These are phyloP conservation scores for Nicotiana rustica DNA, from an alignment of 305 asterid species.

Conservation along the genomic window DNA sequence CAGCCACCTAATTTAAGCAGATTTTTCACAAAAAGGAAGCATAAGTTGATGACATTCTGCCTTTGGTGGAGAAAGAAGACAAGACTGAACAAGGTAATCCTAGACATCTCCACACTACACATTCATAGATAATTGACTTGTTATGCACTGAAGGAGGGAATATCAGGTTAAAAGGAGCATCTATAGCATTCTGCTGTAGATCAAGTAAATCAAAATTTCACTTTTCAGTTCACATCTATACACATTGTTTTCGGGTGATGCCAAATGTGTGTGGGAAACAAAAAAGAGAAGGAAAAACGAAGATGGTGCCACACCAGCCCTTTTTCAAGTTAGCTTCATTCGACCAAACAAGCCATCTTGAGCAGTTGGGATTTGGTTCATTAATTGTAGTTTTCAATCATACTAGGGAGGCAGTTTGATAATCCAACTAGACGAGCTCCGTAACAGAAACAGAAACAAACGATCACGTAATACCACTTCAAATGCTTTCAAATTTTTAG, in stretches of 20 bases:
- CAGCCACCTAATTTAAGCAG: constrained; percentile 63
- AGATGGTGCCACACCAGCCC: background rate
- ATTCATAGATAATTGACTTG: background rate
- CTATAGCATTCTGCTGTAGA: background rate
- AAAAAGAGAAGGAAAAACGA: background rate
- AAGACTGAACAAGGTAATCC: constrained; percentile 23
- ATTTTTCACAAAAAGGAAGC: background rate
- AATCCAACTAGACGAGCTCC: background rate
- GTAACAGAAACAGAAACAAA: background rate
- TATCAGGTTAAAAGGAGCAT: constrained; percentile 5
- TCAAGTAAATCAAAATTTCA: background rate
- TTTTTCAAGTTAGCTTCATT: background rate
- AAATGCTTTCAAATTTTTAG: background rate
- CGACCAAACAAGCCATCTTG: background rate
- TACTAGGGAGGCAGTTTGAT: constrained; percentile 26
- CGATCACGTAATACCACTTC: background rate
- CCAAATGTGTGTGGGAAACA: background rate
- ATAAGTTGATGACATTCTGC: constrained; percentile 8
- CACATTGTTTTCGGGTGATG: too few species aligned
- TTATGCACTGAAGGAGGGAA: background rate
- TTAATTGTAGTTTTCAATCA: background rate
- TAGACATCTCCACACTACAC: background rate
- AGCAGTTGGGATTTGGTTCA: constrained; percentile 4
- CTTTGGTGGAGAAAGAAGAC: constrained; percentile 8
- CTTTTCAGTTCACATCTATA: background rate